Base-by-base conservation (phyloP, 2,329 filamentous ascomycete species). In the Volutella citrinella region DNA sequence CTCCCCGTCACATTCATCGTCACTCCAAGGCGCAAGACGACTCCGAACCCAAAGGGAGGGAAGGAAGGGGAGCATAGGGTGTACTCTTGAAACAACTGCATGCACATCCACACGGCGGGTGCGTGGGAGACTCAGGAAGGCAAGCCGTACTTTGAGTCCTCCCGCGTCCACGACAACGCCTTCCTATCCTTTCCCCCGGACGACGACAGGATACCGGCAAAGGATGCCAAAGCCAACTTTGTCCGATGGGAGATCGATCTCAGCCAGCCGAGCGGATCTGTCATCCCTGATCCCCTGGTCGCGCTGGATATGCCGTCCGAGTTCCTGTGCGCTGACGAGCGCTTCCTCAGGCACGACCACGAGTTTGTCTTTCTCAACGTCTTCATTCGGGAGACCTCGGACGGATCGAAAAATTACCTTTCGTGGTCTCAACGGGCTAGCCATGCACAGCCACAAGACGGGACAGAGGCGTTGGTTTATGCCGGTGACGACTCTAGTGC, bases 191-290 rank as follows among this genome's bases (percentile, higher is more conserved):
- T 43, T n/a, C 34, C 34, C 0, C 34, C 37, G 0, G 41, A 30
- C 1, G 43, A 46, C 13, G 40, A 36, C 0, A 43, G 33, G 19
- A 4, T 9, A 8, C 43, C 35, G 3, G 5, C 34, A 4, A 27
- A 17, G 3, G 32, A 37, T 2, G 26, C 34, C 1, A 43, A 43
- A 22, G 41, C 41, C n/a, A 43, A 46, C 4, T 47, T 18, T 7
- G 44, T 47, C 1, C 36, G 36, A 1, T 47, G 43, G 44, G 43
- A 44, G 15, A 38, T 47, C 2, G 43, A 47, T 16, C 17, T 42
- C 2, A 35, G 12, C 16, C 27, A 38, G 0, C 42, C 41, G 3
- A 39, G 1, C 5, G 31, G 35, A 0, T 33, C 25, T 0, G 36
- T 22, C 1, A 21, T 46, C 10, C 29, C 7, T 0, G 39, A 45